Percentiles rank a stretch among this genome's conserved stretches.
phyloP scores from a whole-genome alignment of 1,284 basidiomycete genomes.

The Fomitopsis betulina region DNA sequence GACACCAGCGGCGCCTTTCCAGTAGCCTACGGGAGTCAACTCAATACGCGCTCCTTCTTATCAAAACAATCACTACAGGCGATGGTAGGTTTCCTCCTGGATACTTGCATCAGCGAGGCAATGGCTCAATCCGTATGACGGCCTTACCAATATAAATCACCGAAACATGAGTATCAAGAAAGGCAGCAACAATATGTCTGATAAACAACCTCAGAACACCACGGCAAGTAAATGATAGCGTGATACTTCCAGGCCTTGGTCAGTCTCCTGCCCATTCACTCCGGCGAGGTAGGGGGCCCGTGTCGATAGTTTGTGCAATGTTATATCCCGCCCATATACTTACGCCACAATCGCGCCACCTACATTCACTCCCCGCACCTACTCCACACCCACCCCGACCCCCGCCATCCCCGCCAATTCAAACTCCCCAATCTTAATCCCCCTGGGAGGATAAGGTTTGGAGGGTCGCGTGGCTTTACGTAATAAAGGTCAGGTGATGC shows the following conservation, averaged over 20 bases:
- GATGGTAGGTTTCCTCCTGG: conserved; percentile 11
- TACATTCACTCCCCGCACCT: no score
- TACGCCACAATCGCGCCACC: no score
- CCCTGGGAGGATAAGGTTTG: no score
- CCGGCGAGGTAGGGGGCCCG: no score
- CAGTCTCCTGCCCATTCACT: no score
- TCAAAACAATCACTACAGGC: conserved; percentile 13
- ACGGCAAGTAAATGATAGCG: conserved; percentile 10
- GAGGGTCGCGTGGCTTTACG: no score
- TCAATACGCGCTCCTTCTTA: conserved; percentile 3
- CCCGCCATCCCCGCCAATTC: no score
- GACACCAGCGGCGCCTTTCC: conserved; percentile 7
- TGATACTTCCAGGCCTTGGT: conserved; percentile 2
- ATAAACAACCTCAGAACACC: conserved; percentile 6
- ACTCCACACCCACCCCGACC: no score
- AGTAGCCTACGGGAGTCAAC: conserved; percentile 6
- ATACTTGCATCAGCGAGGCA: conserved; percentile 5
- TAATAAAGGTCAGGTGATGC: no score
- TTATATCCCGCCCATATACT: no score
- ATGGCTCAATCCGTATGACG: not conserved
- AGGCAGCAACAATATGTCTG: conserved; percentile 13
- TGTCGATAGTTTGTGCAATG: no score
- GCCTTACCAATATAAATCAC: conserved; percentile 18
- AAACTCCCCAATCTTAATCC: no score
- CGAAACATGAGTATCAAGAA: conserved; percentile 19